Evolutionary conservation across 148 eudicot genomes (phyloP), one percentile per base, ranked within the genome.

Genomic region (Pharnaceum exiguum): DNA sequence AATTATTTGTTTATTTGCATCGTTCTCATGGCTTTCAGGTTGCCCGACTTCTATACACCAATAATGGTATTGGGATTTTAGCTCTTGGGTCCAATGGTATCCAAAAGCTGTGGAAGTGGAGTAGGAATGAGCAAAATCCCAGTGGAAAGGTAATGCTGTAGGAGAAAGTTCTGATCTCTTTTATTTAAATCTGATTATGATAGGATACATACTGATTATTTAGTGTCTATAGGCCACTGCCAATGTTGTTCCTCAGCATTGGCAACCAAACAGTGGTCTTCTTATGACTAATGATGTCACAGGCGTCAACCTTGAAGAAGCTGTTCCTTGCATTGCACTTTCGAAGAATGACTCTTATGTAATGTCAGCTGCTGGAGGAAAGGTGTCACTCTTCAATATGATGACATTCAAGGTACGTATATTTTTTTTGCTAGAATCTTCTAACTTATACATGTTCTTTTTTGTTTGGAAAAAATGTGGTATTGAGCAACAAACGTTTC

Each of bases 261-360:
- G 99, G 99, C 95, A 83, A 69, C 99, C 99, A 57, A 79, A 73
- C 79, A 93, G 95, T 77, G 99, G 99, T 62, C 89, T 88, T 77
- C 62, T 81, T 63, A 93, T 93, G 99, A 74, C 71, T 16, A 93
- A 93, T 76, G 96, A 93, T 74, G 72, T 83, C 58, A 22, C 81
- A 77, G 91, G 89, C 65, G 87, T 83, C 70, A 88, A 88, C 62
- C 83, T 86, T 22, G 95, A 85, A 65, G 96, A 93, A 67, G 90
- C 85, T 26, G 90, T 86, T 44, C 96, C 96, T 12, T 93, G 99
- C 71, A 79, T 93, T 22, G 99, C 99, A 33, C 87, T 93, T 40
- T 93, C 99, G 29, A 93, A 89, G 82, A 93, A 93, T 58, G 96
- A 93, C 53, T 93, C 99, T 23, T 93, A 93, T 74, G 91, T 93